Evolutionary conservation across 352 stramenopile species (phyloP).

Genomic region (Pythium periplocum): DNA sequence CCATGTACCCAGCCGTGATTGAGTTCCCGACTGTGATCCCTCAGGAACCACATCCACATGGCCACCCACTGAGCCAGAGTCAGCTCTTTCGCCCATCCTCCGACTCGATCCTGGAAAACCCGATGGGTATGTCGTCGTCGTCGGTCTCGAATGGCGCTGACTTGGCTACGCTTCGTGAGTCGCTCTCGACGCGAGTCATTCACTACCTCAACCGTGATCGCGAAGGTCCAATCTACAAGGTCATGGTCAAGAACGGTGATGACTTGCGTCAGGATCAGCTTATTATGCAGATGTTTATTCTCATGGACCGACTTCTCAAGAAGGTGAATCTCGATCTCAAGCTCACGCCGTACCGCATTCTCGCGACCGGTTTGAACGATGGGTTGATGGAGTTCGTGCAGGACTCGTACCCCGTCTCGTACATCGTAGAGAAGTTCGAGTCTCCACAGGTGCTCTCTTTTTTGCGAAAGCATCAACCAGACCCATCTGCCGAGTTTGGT

Average conservation of each 20-base stretch:
- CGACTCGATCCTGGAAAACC: conserved; percentile 31
- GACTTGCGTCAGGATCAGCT: conserved; percentile 99
- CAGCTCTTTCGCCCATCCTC: neutral
- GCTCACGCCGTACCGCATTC: conserved; percentile 94
- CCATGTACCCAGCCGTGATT: conserved; percentile 96
- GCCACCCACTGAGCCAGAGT: conserved; percentile 1
- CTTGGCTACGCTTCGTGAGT: conserved; percentile 46
- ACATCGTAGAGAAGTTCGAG: conserved; percentile 93
- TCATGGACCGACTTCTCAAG: conserved; percentile 99
- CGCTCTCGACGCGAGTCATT: conserved; percentile 68
- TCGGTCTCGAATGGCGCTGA: conserved; percentile 12
- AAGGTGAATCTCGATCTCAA: conserved; percentile 98
- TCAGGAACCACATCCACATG: conserved; percentile 14
- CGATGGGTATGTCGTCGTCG: conserved; percentile 6
- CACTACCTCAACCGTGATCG: conserved; percentile 74
- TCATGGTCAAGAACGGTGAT: conserved; percentile 99
- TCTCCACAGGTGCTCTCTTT: conserved; percentile 91
- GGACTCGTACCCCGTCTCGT: conserved; percentile 93
- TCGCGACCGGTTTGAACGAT: conserved; percentile 84
- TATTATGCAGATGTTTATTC: conserved; percentile 99
- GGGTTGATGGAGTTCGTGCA: conserved; percentile 98
- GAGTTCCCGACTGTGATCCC: conserved; percentile 90
- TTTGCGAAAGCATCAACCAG: conserved; percentile 80
- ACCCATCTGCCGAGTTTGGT: conserved; percentile 79
- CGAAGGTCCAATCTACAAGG: conserved; percentile 90